These are phyloP conservation scores for Litchi chinensis DNA, from an alignment of 345 rosid genomes.

Conservation along the genomic window DNA sequence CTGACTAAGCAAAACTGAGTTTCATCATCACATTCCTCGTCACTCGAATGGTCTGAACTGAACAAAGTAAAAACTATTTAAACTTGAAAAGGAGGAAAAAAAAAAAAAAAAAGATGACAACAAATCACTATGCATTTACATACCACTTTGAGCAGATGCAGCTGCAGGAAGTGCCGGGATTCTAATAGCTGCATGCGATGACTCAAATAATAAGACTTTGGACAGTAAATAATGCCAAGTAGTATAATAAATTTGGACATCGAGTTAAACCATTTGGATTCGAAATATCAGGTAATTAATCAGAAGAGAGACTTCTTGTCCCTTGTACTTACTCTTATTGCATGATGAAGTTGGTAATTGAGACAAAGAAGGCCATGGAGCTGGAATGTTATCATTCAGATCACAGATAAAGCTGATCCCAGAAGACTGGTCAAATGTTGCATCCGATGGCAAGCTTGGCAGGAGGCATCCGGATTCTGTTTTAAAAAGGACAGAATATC, in stretches of 20 bases:
- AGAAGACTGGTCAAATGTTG: conserved; percentile 69
- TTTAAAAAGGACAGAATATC: conserved; percentile 11
- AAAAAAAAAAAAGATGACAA: neutral
- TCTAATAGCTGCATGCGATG: conserved; percentile 58
- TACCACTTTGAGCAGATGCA: conserved; percentile 74
- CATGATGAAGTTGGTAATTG: conserved; percentile 67
- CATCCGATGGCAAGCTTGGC: conserved; percentile 97
- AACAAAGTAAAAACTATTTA: neutral
- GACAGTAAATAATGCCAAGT: neutral
- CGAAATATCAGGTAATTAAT: neutral
- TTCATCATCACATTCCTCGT: neutral
- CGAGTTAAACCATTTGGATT: neutral
- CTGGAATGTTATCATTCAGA: conserved; percentile 94
- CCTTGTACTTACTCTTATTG: conserved; percentile 58
- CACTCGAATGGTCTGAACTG: neutral
- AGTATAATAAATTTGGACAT: neutral
- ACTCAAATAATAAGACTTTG: neutral
- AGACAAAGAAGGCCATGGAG: conserved; percentile 79
- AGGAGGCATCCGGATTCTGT: conserved; percentile 90
- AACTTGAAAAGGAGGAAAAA: neutral
- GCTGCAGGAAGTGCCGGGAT: conserved; percentile 97
- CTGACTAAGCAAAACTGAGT: neutral
- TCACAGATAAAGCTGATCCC: conserved; percentile 96
- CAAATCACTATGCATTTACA: conserved; percentile 22
- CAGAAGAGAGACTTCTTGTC: neutral